Base-by-base conservation (phyloP, 768 basidiomycete species). In the Dioszegia hungarica region DNA sequence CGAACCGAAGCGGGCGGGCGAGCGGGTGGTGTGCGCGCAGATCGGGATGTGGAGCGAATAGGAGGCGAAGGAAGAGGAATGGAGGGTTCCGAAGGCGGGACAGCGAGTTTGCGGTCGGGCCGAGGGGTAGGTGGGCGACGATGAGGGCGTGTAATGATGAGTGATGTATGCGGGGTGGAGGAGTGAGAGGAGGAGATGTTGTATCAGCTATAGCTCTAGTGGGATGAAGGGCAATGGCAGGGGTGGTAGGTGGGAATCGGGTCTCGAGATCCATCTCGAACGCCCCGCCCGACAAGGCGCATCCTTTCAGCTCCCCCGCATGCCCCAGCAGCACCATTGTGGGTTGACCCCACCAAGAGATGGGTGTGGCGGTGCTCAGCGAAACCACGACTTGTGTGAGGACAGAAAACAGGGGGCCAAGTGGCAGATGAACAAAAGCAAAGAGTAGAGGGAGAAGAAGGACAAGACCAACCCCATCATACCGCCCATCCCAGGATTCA, bases 71-170 rank as follows among this genome's bases (percentile, higher is more conserved):
- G 33, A 19, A 14, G 33, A 9, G 34, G n/a, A 20, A 46, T 46
- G 44, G 24, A 46, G 11, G 48, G 48, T 34, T 11, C 15, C 8
- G 6, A 5, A 24, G 48, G 36, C 1, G 49, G 49, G 17, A 33
- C 17, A 28, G 36, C 49, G n/a, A n/a, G 49, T 51, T 38, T 38
- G 37, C 49, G 49, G 5, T 20, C 19, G 5, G 49, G 49, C 6
- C 36, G 49, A 38, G 24, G 19, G 17, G 49, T 38, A 14, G 34
- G 10, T 20, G 49, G 20, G n/a, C n/a, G n/a, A n/a, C n/a, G n/a
- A n/a, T n/a, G n/a, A n/a, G n/a, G n/a, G n/a, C 49, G 49, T 12
- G 49, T 25, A 8, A 51, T 51, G 37, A 5, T 51, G 49, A 38
- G 29, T 37, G 33, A 29, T 36, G 31, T 25, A 22, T 44, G 24